Evolutionary conservation across 495 filamentous ascomycete species (phyloP).

Genomic region (Penicillium bialowiezense): DNA sequence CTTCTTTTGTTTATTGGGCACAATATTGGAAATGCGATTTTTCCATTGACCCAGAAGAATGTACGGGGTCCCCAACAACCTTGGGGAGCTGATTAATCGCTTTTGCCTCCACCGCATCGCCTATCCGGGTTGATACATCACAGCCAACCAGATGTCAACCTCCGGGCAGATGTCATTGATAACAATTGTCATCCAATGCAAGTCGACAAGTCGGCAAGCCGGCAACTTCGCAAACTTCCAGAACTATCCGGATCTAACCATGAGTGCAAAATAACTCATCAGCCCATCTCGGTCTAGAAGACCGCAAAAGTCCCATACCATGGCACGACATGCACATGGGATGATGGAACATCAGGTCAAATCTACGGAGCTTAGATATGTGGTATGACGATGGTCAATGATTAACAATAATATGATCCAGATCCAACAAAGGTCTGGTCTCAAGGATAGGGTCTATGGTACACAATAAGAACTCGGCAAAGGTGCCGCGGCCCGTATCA

Average conservation of each 20-base stretch:
- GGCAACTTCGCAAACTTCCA: no score
- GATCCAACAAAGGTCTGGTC: not conserved
- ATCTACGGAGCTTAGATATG: no score
- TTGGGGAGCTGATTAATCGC: conserved; percentile 8
- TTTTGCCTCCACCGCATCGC: not conserved
- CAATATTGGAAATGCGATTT: not conserved
- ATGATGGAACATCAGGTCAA: not conserved
- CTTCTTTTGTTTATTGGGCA: not conserved
- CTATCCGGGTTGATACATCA: not conserved
- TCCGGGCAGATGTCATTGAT: not conserved
- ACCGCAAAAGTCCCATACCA: conserved; percentile 1
- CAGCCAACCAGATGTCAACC: not conserved
- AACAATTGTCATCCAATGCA: not conserved
- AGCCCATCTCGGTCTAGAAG: conserved; percentile 2
- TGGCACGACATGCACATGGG: not conserved
- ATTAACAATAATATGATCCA: not conserved
- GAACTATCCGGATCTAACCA: no score
- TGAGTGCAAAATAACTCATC: not conserved
- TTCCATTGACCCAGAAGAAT: not conserved
- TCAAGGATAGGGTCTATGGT: conserved; percentile 2
- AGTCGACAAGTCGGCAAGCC: no score
- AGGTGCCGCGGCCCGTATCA: conserved; percentile 4
- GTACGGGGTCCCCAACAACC: not conserved
- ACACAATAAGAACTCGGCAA: conserved; percentile 6
- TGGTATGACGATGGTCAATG: no score